Base-by-base conservation (phyloP, 768 basidiomycete genomes). In the Stropharia rugosoannulata region DNA sequence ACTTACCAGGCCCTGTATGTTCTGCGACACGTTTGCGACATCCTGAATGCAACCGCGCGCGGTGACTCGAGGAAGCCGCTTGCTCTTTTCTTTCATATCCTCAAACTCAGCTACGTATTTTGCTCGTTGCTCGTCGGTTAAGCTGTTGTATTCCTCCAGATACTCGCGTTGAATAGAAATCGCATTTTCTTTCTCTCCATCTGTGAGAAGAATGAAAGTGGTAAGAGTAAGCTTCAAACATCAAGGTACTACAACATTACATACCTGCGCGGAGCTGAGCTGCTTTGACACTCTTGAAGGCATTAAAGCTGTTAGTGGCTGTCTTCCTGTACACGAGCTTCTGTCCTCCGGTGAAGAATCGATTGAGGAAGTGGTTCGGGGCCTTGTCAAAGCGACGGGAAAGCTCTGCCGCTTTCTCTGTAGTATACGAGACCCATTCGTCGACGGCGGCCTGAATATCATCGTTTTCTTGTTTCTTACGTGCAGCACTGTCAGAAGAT, bases 1-100 rank as follows among this genome's bases (percentile, higher is more conserved):
- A 55, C 50, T 27, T 38, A 56, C 56, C 51, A 61, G 22, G 18
- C 58, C 54, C 12, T 46, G 15, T 2, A 60, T 41, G 27, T 63
- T 60, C 18, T 59, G 59, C 11, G 56, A 10, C 13, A 32, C 52
- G 40, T 10, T 41, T 45, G 16, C 52, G 49, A 35, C 55, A 45
- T 5, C 57, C 50, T 16, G 49, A 51, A 32, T 46, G 55, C 35
- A 32, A 45, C 22, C 50, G 27, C 46, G 46, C 3, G 46, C 27
- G 25, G 46, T 46, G 18, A 8, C 9, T 16, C 45, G 45, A 22
- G 5, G 19, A 10, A 25, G 12, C 11, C 29, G 5, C 5, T 11
- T 46, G 38, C 38, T 39, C 1, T 11, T 27, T 18, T n/a, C 10
- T 13, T 25, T 52, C 7, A 27, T 46, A 12, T 42, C 29, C 25